phyloP scores from a whole-genome alignment of 768 basidiomycete species.

The Panellus pusillus region DNA sequence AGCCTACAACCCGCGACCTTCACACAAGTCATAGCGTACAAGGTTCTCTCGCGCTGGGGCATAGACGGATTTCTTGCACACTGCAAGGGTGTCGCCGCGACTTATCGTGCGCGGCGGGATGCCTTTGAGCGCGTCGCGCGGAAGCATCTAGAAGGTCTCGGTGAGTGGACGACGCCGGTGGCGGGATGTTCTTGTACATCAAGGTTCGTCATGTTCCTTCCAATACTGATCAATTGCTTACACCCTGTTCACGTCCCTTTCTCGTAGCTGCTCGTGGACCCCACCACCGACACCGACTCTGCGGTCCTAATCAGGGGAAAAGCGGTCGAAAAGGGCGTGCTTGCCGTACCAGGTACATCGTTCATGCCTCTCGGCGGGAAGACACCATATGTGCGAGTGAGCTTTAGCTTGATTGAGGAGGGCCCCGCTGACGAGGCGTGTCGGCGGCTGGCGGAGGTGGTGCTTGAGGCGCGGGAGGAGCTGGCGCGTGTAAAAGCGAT shows the following conservation, averaged over 20 bases:
- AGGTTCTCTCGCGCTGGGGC: conserved; percentile 57
- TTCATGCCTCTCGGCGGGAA: conserved; percentile 18
- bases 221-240: conserved; percentile 9
- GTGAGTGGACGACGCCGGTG: conserved; percentile 52
- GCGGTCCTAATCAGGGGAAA: not conserved
- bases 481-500: too few species aligned
- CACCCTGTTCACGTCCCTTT: not conserved
- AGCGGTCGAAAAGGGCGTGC: conserved; percentile 15
- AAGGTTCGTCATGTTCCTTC: conserved; percentile 25
- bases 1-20: conserved; percentile 51
- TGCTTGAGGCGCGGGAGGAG: conserved; percentile 16
- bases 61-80: conserved; percentile 62
- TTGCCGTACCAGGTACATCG: conserved; percentile 17
- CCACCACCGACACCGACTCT: not conserved
- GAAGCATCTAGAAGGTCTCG: conserved; percentile 61
- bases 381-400: conserved; percentile 17
- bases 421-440: conserved; percentile 17
- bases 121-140: conserved; percentile 61
- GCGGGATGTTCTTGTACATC: conserved; percentile 74
- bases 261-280: conserved; percentile 6
- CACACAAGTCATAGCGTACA: conserved; percentile 47
- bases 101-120: conserved; percentile 57
- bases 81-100: conserved; percentile 50
- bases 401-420: conserved; percentile 19
- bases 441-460: conserved; percentile 13